Evolutionary conservation across 2,329 filamentous ascomycete genomes (phyloP).

Genomic region (Alternaria triticina): DNA sequence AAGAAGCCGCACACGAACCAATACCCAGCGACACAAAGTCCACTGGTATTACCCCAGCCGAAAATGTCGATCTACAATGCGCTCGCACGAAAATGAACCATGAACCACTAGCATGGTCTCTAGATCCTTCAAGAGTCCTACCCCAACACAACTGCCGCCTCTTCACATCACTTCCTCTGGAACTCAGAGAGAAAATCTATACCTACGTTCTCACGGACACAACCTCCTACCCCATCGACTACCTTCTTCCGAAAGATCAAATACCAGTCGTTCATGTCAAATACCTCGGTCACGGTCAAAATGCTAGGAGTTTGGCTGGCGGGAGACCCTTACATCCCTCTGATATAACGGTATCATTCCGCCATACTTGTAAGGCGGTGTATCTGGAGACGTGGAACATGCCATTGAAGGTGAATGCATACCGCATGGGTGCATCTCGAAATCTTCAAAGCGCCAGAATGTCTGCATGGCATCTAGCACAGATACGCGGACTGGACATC

Average conservation of each 20-base stretch:
- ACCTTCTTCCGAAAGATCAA: neutral
- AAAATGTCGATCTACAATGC: neutral
- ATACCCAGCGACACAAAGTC: neutral
- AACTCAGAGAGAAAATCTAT: constrained; percentile 26
- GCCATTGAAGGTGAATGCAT: constrained; percentile 21
- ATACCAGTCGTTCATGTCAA: neutral
- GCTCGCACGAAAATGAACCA: neutral
- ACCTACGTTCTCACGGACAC: constrained; percentile 20
- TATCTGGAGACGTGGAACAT: constrained; percentile 29
- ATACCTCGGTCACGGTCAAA: neutral
- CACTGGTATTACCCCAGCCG: neutral
- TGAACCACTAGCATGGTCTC: constrained; percentile 27
- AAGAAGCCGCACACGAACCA: neutral
- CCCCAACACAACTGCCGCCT: constrained; percentile 16
- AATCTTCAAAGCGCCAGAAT: neutral
- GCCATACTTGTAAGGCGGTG: constrained; percentile 25
- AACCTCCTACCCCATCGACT: constrained; percentile 5
- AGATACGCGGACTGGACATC: constrained; percentile 23
- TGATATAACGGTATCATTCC: constrained; percentile 18
- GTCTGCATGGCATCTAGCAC: constrained; percentile 22
- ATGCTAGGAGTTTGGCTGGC: neutral
- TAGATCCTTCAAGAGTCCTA: neutral
- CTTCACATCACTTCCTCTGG: constrained; percentile 18
- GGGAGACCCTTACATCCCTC: neutral
- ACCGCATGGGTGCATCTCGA: neutral